Base-by-base conservation (phyloP, 768 basidiomycete species). In the Pisolithus tinctorius region DNA sequence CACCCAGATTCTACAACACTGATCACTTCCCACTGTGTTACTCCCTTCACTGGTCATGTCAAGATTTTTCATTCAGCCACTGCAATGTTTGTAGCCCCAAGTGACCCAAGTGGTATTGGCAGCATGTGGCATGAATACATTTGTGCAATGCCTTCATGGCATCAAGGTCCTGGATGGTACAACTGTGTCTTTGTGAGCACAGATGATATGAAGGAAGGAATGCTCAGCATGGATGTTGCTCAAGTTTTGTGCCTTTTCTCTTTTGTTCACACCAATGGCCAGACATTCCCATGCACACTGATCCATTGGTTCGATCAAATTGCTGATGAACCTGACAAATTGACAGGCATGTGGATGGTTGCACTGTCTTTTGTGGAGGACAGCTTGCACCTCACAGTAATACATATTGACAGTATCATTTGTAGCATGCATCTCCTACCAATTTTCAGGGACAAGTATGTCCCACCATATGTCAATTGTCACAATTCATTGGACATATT, bases 41-140 rank as follows among this genome's bases (percentile, higher is more conserved):
- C n/a, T 23, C 8, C 23, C 17, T 30, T 30, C n/a, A 41, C 40
- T 23, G 17, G 40, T 23, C n/a, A 23, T 9, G 4, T 41, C 14
- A n/a, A 17, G 23, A 23, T 41, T 41, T 41, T 17, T n/a, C 17
- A 41, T 17, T 41, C 17, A 6, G 40, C 40, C 10, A 41, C 17
- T 41, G 40, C 17, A 23, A 41, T n/a, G 5, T 41, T 41, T 10
- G 10, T 41, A 6, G n/a, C 40, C n/a, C 40, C 40, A n/a, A 27
- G 52, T 50, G 39, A 45, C 31, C 27, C 41, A 20, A 38, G 51
- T 51, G 36, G 51, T 30, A 36, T 48, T 5, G 40, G 46, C 3
- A 61, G 69, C 4, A 61, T 68, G 67, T 42, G 50, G 16, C 54
- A 53, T 20, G 66, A 71, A 49, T 53, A 54, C 6, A 71, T 74